Base-by-base conservation (phyloP, 495 filamentous ascomycete genomes). In the Penicillium diatomitis region DNA sequence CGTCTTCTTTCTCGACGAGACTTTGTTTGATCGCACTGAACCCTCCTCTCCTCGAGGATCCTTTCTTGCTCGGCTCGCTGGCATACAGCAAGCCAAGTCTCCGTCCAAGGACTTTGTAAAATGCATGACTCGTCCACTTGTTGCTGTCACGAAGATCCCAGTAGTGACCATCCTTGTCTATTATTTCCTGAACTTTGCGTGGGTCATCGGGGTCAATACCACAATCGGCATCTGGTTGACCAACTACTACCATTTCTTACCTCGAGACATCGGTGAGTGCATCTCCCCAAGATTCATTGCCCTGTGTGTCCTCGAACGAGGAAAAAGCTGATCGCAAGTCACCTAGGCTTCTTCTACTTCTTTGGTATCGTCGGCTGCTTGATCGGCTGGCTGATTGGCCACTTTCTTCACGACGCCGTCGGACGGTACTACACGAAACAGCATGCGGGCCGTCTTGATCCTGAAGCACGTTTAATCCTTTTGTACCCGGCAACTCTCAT, bases 131-230 rank as follows among this genome's bases (percentile, higher is more conserved):
- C 67, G 75, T 2, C 66, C 68, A 5, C 29, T 75, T 28, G 60
- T 65, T n/a, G 69, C 75, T 11, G 58, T 82, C 45, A 38, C 65
- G n/a, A 82, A 82, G 57, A 73, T 73, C 0, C 68, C 68, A 4
- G 71, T 84, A 2, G 50, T 78, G 6, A 51, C 77, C 4, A 33
- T 40, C 31, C n/a, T 41, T n/a, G 10, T 82, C 0, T 83, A 78
- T 51, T 84, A 83, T 59, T 55, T 77, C 36, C 54, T 78, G n/a
- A 78, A 66, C 5, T 83, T 82, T 55, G 76, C 77, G 8, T 83
- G 79, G 78, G 72, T 73, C 5, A 73, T 83, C 8, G 79, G 77
- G 5, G 78, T 83, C 60, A 83, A 84, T 53, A 79, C 79, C 0
- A 83, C 80, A 2, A 64, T 81, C 8, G 66, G 72, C 29, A 76